A percentile compares a stretch with the other conserved stretches of the same genome.
Evolutionary conservation across 768 basidiomycete species (phyloP).

Genomic region (Pholiota microspora): DNA sequence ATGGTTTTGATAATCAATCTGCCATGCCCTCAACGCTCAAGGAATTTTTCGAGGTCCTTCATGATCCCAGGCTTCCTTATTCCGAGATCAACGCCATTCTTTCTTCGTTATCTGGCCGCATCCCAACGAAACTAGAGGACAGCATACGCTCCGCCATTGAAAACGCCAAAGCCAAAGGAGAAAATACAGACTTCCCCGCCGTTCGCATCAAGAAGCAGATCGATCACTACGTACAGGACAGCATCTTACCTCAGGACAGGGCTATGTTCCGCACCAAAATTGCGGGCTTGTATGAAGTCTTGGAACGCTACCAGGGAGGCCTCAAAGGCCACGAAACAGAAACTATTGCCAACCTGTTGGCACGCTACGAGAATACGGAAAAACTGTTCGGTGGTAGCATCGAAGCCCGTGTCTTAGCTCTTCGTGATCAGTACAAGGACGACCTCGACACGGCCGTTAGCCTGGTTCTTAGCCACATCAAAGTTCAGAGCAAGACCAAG

Average conservation of each 20-base stretch:
- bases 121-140: constrained; percentile 90
- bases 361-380: constrained; percentile 82
- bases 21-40: constrained; percentile 85
- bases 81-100: constrained; percentile 82
- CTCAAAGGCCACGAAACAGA: constrained; percentile 84
- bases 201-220: constrained; percentile 81
- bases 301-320: constrained; percentile 79
- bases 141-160: constrained; percentile 78
- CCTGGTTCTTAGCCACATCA: constrained; percentile 93
- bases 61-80: constrained; percentile 85
- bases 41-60: constrained; percentile 79
- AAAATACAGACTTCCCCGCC: constrained; percentile 87
- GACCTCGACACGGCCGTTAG: constrained; percentile 84
- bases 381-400: constrained; percentile 92
- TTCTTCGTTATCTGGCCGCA: constrained; percentile 87
- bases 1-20: constrained; percentile 96
- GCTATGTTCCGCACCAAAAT: constrained; percentile 77
- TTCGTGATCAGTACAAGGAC: constrained; percentile 92
- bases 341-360: constrained; percentile 74
- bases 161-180: constrained; percentile 66
- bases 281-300: constrained; percentile 63
- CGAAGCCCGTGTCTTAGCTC: constrained; percentile 84
- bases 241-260: constrained; percentile 76
- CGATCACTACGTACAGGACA: constrained; percentile 82
- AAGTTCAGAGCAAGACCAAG: constrained; percentile 89